phyloP scores from a whole-genome alignment of 148 eudicot species.

The Rhododendron henanense region DNA sequence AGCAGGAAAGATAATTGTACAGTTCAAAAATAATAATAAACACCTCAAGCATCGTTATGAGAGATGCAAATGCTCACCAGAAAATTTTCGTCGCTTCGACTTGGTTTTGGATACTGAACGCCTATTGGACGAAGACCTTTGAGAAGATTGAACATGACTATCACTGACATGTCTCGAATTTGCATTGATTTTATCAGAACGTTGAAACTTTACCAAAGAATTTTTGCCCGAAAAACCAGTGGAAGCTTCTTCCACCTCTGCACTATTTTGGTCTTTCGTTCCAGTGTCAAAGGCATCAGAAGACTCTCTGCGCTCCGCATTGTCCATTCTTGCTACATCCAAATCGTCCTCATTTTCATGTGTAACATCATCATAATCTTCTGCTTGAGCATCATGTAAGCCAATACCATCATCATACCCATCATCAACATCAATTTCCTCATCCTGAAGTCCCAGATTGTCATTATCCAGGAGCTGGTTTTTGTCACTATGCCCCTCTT shows the following conservation, averaged over 20 bases:
- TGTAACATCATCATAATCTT: constrained; percentile 45
- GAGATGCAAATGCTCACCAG: constrained; percentile 34
- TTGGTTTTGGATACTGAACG: constrained; percentile 49
- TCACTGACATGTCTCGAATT: constrained; percentile 31
- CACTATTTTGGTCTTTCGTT: constrained; percentile 22
- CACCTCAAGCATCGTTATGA: not conserved
- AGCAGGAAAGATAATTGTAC: not conserved
- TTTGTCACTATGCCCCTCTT: constrained; percentile 24
- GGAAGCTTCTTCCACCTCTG: constrained; percentile 41
- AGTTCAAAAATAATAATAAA: not conserved
- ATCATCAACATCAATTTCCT: constrained; percentile 59
- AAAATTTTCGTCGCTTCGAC: constrained; percentile 54
- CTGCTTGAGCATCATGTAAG: constrained; percentile 56
- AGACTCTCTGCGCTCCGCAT: constrained; percentile 30
- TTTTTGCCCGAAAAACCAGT: constrained; percentile 25
- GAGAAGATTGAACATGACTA: constrained; percentile 34
- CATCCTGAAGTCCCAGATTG: constrained; percentile 29
- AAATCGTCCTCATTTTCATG: constrained; percentile 28
- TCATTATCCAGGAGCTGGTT: constrained; percentile 33
- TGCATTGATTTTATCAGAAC: constrained; percentile 24
- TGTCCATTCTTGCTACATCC: constrained; percentile 31
- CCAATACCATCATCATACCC: constrained; percentile 93
- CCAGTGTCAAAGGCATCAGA: constrained; percentile 19
- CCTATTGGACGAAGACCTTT: constrained; percentile 39
- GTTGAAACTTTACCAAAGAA: constrained; percentile 28